Conservation (phyloP, 805 yeast genomes). For the Wickerhamiella azymoides region DNA sequence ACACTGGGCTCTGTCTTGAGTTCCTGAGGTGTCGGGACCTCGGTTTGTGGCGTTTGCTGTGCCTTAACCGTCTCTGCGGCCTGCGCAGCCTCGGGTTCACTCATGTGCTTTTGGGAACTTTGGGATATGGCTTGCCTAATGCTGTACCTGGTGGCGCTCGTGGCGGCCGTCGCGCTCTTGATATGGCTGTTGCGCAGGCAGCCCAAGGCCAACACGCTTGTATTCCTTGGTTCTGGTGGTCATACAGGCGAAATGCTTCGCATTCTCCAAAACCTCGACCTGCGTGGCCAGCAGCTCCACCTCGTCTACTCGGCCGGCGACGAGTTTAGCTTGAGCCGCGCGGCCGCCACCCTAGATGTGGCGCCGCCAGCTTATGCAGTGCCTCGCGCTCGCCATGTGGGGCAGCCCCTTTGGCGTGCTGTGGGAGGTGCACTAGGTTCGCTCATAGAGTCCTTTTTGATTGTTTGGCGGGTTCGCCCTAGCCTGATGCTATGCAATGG, state of each 20-base stretch:
- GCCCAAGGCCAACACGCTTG: constrained; percentile 22
- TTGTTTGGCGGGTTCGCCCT: constrained; percentile 27
- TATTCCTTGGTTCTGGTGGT: constrained; percentile 89
- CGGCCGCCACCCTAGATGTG: constrained; percentile 12
- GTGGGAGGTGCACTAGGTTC: constrained; percentile 33
- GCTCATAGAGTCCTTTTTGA: constrained; percentile 20
- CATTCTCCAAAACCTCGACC: constrained; percentile 32
- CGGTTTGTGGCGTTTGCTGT: no score
- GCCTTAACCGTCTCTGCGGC: no score
- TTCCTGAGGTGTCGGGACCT: no score
- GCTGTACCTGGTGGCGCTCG: neutral
- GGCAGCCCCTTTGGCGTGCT: constrained; percentile 38
- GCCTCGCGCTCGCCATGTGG: constrained; percentile 28
- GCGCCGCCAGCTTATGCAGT: neutral
- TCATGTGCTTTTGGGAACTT: no score
- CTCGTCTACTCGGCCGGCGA: constrained; percentile 40
- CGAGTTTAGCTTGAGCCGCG: constrained; percentile 30
- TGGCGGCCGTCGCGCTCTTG: constrained; percentile 2
- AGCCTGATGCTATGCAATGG: constrained; percentile 49
- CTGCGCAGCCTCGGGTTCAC: no score
- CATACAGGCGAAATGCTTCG: constrained; percentile 94
- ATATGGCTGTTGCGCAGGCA: neutral
- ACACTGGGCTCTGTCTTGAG: no score
- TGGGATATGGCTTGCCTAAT: no score
- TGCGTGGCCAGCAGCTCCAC: constrained; percentile 16